Evolutionary conservation across 371 early-diverging fungal species (phyloP).

Genomic region (Mortierella sp.): DNA sequence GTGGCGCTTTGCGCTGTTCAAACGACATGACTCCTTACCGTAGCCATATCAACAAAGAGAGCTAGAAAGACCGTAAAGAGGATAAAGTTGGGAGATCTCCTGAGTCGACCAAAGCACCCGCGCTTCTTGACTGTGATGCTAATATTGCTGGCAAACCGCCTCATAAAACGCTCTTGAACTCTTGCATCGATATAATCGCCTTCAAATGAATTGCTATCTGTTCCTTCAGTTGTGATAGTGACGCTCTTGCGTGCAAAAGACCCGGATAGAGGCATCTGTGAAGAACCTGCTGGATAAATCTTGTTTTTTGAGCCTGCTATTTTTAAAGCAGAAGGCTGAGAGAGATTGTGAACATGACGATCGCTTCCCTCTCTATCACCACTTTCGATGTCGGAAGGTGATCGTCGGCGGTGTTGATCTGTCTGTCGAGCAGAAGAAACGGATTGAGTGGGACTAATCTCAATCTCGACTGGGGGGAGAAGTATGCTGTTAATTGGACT

Average conservation of each 20-base stretch:
- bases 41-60: constrained; percentile 53
- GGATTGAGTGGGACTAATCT: constrained; percentile 27
- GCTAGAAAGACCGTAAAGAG: constrained; percentile 48
- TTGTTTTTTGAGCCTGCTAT: not conserved
- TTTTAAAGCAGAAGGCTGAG: not conserved
- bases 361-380: not conserved
- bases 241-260: not conserved
- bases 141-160: constrained; percentile 16
- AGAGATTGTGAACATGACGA: not conserved
- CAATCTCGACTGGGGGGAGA: constrained; percentile 44
- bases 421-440: constrained; percentile 14
- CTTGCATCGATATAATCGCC: not conserved
- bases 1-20: too few species aligned
- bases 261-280: not conserved
- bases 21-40: constrained; percentile 7
- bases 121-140: constrained; percentile 20
- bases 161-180: not conserved
- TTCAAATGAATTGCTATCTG: not conserved
- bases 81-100: constrained; percentile 48
- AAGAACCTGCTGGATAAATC: not conserved
- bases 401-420: not conserved
- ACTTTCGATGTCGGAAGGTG: not conserved
- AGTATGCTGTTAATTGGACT: constrained; percentile 35
- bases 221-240: not conserved
- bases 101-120: constrained; percentile 35